Conservation (phyloP, 768 basidiomycete genomes). For the Wakefieldia striispora region DNA sequence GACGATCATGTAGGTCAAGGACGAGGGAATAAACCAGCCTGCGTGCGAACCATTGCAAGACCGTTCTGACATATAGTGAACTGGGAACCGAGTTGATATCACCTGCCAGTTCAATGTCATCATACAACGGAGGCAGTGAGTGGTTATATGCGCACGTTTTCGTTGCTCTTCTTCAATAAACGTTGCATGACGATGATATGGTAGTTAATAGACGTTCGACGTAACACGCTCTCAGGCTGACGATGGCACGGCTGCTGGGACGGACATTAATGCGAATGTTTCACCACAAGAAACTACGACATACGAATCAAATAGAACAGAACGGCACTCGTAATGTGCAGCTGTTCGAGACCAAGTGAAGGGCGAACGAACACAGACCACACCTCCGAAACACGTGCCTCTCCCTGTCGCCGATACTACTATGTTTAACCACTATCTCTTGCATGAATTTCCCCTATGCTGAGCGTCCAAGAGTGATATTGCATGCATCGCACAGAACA, state of each 20-base stretch:
- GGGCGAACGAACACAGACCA: constrained; percentile 20
- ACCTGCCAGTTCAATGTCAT: constrained; percentile 40
- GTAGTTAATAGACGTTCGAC: constrained; percentile 9
- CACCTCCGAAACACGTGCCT: constrained; percentile 81
- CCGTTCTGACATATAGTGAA: constrained; percentile 56
- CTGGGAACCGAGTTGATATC: constrained; percentile 62
- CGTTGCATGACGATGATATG: constrained; percentile 8
- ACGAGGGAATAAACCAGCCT: constrained; percentile 9
- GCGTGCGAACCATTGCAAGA: constrained; percentile 52
- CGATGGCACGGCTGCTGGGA: constrained; percentile 65
- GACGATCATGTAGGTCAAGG: too few relatives aligned
- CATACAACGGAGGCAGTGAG: background rate
- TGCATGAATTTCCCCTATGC: background rate
- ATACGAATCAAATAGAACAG: constrained; percentile 76
- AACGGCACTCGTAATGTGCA: constrained; percentile 51
- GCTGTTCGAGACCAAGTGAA: constrained; percentile 3
- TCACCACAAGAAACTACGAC: constrained; percentile 22
- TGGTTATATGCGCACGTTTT: constrained; percentile 51
- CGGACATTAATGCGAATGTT: constrained; percentile 19
- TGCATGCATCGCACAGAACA: constrained; percentile 58
- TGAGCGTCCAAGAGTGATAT: background rate
- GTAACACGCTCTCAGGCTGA: constrained; percentile 56
- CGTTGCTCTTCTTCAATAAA: constrained; percentile 55
- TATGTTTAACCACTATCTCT: constrained; percentile 63
- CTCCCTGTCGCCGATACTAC: constrained; percentile 83